Evolutionary conservation across 805 yeast genomes (phyloP).

Genomic region (Yarrowia osloensis): DNA sequence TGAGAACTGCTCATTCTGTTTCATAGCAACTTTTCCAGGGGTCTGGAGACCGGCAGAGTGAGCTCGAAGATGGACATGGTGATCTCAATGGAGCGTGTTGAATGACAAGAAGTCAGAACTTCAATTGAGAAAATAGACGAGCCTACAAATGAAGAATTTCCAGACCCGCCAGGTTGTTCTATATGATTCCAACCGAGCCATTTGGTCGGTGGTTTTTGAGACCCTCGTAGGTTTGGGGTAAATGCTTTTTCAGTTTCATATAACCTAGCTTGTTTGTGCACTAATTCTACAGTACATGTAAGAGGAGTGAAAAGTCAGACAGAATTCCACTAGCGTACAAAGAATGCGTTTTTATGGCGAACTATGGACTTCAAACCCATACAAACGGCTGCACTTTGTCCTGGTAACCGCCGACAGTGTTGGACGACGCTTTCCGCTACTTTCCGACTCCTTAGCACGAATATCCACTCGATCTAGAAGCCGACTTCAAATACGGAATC

Average conservation of each 20-base stretch:
- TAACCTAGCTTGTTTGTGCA: constrained; percentile 2
- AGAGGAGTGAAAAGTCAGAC: background rate
- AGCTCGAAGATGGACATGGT: background rate
- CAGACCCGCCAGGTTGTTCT: no score
- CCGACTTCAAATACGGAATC: no score
- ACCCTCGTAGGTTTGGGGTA: background rate
- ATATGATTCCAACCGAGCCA: background rate
- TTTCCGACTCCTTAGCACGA: background rate
- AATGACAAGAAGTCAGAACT: no score
- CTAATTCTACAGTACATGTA: background rate
- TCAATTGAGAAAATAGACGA: background rate
- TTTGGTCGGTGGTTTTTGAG: background rate
- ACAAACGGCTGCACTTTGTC: background rate
- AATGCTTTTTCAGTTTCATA: constrained; percentile 9
- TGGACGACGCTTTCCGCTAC: background rate
- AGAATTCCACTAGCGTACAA: background rate
- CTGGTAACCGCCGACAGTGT: no score
- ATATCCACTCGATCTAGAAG: no score
- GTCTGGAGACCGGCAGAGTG: background rate
- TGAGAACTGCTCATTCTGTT: background rate
- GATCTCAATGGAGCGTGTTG: no score
- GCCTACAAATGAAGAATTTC: no score
- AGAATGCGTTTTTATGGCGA: background rate
- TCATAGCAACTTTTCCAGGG: background rate
- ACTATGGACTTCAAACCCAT: background rate